Evolutionary conservation across 108 stramenopile species (phyloP), one percentile per base, ranked within the genome.

Genomic region (Skeletonema costatum): DNA sequence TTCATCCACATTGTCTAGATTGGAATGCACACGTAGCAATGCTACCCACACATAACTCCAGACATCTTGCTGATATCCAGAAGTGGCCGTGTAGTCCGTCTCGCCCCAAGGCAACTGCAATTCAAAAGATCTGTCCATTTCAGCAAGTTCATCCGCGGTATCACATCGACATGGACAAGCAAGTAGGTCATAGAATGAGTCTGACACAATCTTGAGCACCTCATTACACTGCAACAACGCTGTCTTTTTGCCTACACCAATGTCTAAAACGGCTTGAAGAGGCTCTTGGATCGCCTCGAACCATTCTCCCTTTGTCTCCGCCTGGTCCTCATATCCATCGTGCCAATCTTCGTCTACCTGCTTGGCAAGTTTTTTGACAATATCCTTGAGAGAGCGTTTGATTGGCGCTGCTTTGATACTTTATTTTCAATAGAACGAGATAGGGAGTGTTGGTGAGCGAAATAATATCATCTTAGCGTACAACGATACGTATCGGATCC

Each of bases 41-140:
- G 66, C 66, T 29, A 67, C 42, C 66, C 66, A 67, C 9, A 67
- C 66, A 67, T 67, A 67, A 21, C 41, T 44, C 66, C 66, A 67
- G 41, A 16, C 39, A 67, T 67, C 66, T 19, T 19, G 1, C 2
- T 5, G 44, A 11, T 21, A 17, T 2, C 25, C 44, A 30, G 29
- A 2, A 3, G 4, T 9, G 6, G 41, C 66, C 4, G 3, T 67
- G 42, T 44, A 67, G 8, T 16, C 16, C 42, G 6, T 16, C 25
- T 13, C 66, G 9, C 66, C 66, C 66, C 66, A 67, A 9, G 66
- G 66, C 39, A 67, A 21, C 8, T 67, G 13, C 2, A 67, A 17
- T 2, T 46, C 41, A 67, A 67, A 67, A 4, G 3, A 10, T 21
- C 31, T 31, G 4, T 4, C 64, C 64, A 39, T 39, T 2, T 67